A percentile compares a stretch with the other conserved stretches of the same genome.
Evolutionary conservation across 768 basidiomycete species (phyloP).

Genomic region (Pleurotus eryngii): DNA sequence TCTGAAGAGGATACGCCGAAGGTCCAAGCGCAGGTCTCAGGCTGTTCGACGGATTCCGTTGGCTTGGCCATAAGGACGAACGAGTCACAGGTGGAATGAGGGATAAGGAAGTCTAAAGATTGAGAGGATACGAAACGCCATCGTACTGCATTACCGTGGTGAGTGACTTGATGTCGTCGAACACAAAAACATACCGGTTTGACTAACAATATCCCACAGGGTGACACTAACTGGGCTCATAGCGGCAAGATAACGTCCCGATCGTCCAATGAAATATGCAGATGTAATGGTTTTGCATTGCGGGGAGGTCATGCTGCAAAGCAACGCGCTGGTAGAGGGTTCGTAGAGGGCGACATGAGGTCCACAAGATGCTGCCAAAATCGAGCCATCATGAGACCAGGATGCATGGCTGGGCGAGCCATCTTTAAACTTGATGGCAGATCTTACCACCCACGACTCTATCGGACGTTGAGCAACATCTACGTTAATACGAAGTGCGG

Average conservation of each 20-base stretch:
- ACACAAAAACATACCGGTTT: constrained; percentile 46
- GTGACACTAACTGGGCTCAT: constrained; percentile 45
- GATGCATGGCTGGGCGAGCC: constrained; percentile 60
- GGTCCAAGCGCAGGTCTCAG: constrained; percentile 40
- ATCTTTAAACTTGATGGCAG: constrained; percentile 67
- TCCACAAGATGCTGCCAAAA: constrained; percentile 73
- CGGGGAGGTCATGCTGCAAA: constrained; percentile 56
- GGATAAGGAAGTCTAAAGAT: constrained; percentile 42
- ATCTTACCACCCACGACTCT: constrained; percentile 82
- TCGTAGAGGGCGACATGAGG: constrained; percentile 74
- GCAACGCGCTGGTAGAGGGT: constrained; percentile 54
- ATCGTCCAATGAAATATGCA: constrained; percentile 64
- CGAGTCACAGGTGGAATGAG: constrained; percentile 53
- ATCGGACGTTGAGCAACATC: background rate
- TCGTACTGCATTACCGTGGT: constrained; percentile 38
- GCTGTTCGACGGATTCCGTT: constrained; percentile 18
- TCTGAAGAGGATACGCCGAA: constrained; percentile 44
- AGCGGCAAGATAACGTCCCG: constrained; percentile 69
- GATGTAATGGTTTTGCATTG: constrained; percentile 43
- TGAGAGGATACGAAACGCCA: constrained; percentile 48
- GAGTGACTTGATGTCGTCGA: background rate
- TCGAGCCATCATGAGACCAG: constrained; percentile 86
- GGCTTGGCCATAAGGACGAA: constrained; percentile 56
- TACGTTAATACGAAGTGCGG: background rate
- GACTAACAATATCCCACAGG: constrained; percentile 71